These are phyloP conservation scores for Scutellaria minor DNA, from an alignment of 257 asterid species.

Conservation along the genomic window DNA sequence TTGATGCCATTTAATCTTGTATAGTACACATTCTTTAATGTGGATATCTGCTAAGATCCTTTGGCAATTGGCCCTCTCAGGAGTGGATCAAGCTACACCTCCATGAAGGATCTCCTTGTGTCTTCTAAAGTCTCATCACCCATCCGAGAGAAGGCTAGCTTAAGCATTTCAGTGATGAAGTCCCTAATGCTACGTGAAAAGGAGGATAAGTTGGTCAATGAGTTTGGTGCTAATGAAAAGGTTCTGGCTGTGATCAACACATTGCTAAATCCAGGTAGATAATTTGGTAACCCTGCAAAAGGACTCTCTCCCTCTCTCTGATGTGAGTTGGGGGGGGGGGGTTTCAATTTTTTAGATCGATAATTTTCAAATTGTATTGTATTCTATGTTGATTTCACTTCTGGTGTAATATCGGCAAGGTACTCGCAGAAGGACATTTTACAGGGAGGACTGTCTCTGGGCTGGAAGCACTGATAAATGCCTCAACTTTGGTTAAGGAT, in stretches of 20 bases:
- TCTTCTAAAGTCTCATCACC: slow-evolving; percentile 92
- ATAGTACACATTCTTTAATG: slow-evolving; percentile 16
- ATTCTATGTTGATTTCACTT: slow-evolving; percentile 64
- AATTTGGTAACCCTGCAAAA: slow-evolving; percentile 48
- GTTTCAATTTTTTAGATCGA: not conserved
- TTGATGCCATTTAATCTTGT: slow-evolving; percentile 19
- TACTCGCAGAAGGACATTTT: slow-evolving; percentile 85
- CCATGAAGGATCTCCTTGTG: slow-evolving; percentile 82
- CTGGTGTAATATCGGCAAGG: slow-evolving; percentile 77
- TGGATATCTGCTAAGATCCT: slow-evolving; percentile 22
- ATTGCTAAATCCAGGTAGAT: slow-evolving; percentile 85
- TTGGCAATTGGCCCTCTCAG: slow-evolving; percentile 46
- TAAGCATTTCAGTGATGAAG: slow-evolving; percentile 89
- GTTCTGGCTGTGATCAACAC: slow-evolving; percentile 70
- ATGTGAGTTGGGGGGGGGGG: not conserved
- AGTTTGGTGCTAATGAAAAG: slow-evolving; percentile 83
- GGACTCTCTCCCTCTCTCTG: not conserved
- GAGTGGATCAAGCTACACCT: slow-evolving; percentile 62
- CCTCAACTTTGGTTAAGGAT: slow-evolving; percentile 75
- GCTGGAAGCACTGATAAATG: slow-evolving; percentile 51
- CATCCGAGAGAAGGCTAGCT: slow-evolving; percentile 90
- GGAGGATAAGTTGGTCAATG: slow-evolving; percentile 74
- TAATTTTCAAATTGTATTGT: slow-evolving; percentile 38
- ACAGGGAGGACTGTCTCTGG: slow-evolving; percentile 54
- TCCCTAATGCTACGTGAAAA: slow-evolving; percentile 89